Evolutionary conservation across 1,284 basidiomycete species (phyloP), one percentile per base, ranked within the genome.

Genomic region (Cryptococcus amylolentus): DNA sequence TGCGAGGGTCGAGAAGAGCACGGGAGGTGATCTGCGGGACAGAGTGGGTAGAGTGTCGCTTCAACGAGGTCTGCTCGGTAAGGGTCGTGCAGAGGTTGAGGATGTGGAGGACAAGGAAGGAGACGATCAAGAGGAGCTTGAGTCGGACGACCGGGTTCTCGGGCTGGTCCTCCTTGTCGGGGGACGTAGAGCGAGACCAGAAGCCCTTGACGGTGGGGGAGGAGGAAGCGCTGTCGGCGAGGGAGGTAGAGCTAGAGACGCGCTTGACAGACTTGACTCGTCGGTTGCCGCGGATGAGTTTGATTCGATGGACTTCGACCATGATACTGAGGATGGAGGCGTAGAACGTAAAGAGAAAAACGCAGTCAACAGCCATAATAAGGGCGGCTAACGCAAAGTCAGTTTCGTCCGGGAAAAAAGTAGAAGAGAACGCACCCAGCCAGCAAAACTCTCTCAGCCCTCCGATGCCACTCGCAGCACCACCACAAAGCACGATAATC

Each of bases 391-490:
- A 16, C 41, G 46, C 20, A 16, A 45, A 43, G 26, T 54, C 18
- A 35, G 20, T 44, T 52, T 8, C 9, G 20, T 13, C n/a, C 41
- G 16, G 13, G 41, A n/a, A 39, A 14, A 18, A n/a, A 5, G 14
- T 23, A 28, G 26, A 10, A 40, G 46, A 16, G 20, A 14, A 62
- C 71, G 63, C 52, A 2, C 92, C 94, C 14, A 98, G 84, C 35
- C 92, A 89, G 76, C 95, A 98, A 69, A 98, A 96, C 77, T 98
- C 94, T 65, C 86, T 87, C 51, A 98, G 80, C 6, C 96, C 96
- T 35, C 88, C 87, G 35, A 98, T 91, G 52, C 87, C 87, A 63
- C 87, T 88, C 66, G 88, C 86, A 1, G 92, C 92, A 23, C 95
- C 95, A 26, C 94, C 83, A 38, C 88, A 79, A 16, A 98, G 83